A percentile compares a stretch with the other conserved stretches of the same genome.
These are phyloP conservation scores for Teunomyces pallodes DNA, from an alignment of 805 yeast species.

Conservation along the genomic window DNA sequence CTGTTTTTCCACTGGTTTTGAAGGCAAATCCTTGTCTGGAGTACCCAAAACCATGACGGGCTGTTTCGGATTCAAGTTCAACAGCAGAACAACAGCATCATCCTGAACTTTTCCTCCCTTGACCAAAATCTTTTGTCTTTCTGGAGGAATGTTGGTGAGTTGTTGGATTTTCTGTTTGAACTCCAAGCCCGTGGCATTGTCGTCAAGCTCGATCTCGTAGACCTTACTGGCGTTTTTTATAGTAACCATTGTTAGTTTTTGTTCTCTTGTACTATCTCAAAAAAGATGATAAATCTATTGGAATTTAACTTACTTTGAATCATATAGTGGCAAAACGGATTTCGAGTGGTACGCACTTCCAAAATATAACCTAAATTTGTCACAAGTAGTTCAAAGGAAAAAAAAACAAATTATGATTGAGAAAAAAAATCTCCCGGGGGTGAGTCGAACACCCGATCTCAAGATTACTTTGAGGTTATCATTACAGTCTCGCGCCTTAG, in stretches of 20 bases:
- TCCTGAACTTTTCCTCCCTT: conserved; percentile 87
- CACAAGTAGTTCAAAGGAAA: background rate
- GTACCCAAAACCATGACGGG: conserved; percentile 89
- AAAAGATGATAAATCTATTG: conserved; percentile 28
- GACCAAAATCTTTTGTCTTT: conserved; percentile 84
- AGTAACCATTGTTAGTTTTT: conserved; percentile 17
- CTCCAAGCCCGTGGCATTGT: conserved; percentile 53
- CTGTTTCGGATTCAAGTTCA: conserved; percentile 62
- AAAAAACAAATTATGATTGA: background rate
- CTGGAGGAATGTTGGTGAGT: conserved; percentile 78
- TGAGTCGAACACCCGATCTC: conserved; percentile 49
- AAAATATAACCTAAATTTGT: background rate
- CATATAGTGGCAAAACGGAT: background rate
- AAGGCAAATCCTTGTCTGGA: conserved; percentile 62
- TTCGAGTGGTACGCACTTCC: background rate
- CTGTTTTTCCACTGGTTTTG: conserved; percentile 50
- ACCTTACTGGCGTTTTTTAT: conserved; percentile 41
- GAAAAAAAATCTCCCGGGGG: conserved; percentile 39
- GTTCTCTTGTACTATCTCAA: background rate
- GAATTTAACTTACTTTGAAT: conserved; percentile 18
- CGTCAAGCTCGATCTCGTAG: conserved; percentile 44
- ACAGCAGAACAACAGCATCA: conserved; percentile 51
- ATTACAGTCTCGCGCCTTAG: conserved; percentile 48
- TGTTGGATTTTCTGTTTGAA: conserved; percentile 70
- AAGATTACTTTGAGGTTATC: conserved; percentile 32